Base-by-base conservation (phyloP, 768 basidiomycete species). In the Auriscalpium vulgare region DNA sequence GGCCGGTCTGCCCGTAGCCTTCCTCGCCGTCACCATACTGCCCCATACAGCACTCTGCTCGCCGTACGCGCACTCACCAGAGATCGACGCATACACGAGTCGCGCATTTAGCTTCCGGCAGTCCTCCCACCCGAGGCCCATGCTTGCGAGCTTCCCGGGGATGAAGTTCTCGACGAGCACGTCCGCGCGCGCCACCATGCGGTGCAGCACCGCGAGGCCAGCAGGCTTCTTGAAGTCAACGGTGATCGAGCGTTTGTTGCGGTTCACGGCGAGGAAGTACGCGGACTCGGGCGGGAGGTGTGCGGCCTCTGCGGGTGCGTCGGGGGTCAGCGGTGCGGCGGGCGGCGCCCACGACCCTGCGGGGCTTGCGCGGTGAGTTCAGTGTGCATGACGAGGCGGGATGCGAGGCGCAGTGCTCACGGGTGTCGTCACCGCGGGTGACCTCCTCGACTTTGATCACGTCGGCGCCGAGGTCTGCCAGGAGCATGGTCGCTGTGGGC, bases 391-490 rank as follows among this genome's bases (percentile, higher is more conserved):
- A n/a, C 34, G 50, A 10, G 37, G 54, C 23, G 17, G 21, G 47
- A 44, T 16, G 50, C 37, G 47, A 51, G 16, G 58, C 36, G 55
- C 50, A 10, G 38, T 50, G 74, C 78, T 66, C 71, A 82, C 92
- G 81, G 36, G 95, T 97, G 71, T 97, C 95, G 65, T 97, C 95
- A 21, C 95, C 95, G 56, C 76, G 79, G 46, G 77, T 74, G 52
- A 81, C 74, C 66, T 91, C 88, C 67, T 95, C 92, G 6, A 97
- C 82, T 68, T 97, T 97, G 68, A 97, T 81, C 34, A 97, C 92
- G 66, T 97, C 92, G 48, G 95, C 95, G 1, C 91, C 87, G 37
- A 95, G 72, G 71, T 95, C 92, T 8, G 86, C 93, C n/a, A 97
- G 77, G 58, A 95, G 78, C 93, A 95, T 90, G 1, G 92, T 90